Evolutionary conservation across 108 stramenopile species (phyloP), one percentile per base, ranked within the genome.

Genomic region (Skeletonema costatum): DNA sequence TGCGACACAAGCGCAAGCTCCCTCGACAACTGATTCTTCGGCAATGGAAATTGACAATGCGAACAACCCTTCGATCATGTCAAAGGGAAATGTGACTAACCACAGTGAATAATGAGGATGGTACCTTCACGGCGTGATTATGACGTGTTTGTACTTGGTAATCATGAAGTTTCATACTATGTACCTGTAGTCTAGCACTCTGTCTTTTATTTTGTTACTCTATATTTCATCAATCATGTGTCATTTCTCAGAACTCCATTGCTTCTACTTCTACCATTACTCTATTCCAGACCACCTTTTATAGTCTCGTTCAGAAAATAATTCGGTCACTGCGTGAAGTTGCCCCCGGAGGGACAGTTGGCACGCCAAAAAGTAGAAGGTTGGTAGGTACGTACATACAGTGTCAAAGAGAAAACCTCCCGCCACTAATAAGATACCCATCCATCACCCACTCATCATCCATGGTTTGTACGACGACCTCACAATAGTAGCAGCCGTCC

Each of bases 281-380:
- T 58, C 71, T 53, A 60, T 36, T 56, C 77, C 78, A 7, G 76
- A 76, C 83, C 83, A 84, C 10, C 83, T 56, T 46, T 73, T 38
- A 50, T 81, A 79, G 76, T 84, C 83, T 41, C 71, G 53, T 56
- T 84, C 83, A n/a, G n/a, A n/a, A n/a, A n/a, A n/a, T n/a, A n/a
- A n/a, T n/a, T n/a, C n/a, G n/a, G n/a, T n/a, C n/a, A n/a, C n/a
- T n/a, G n/a, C n/a, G n/a, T n/a, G n/a, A n/a, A n/a, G n/a, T n/a
- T n/a, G n/a, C n/a, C n/a, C n/a, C n/a, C n/a, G n/a, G n/a, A n/a
- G n/a, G n/a, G n/a, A n/a, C n/a, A n/a, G n/a, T n/a, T n/a, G n/a
- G n/a, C n/a, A n/a, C n/a, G n/a, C n/a, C n/a, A n/a, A n/a, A n/a
- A n/a, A n/a, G n/a, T n/a, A n/a, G n/a, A n/a, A n/a, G n/a, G n/a